Evolutionary conservation across 768 basidiomycete genomes (phyloP), one percentile per base, ranked within the genome.

Genomic region (Pleurotus salmoneostramineus): DNA sequence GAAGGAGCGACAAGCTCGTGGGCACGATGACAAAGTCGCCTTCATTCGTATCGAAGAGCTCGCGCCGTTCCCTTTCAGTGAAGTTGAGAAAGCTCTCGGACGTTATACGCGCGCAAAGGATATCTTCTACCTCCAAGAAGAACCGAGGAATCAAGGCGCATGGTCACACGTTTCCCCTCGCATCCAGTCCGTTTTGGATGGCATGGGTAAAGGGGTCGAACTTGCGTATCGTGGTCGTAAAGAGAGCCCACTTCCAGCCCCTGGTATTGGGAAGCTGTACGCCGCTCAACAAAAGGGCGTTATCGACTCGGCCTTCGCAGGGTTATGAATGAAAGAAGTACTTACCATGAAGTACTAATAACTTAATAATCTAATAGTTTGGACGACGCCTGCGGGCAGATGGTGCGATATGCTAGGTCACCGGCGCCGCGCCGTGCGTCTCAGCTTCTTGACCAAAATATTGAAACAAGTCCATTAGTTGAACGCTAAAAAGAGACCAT

Each of bases 131-230:
- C 74, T 91, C 14, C 94, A 97, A 68, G 94, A 95, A 66, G 94
- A 95, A 66, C 87, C 93, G 2, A 82, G 76, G 66, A 96, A 97
- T 66, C 93, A 95, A 69, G 94, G 94, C 1, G 83, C 88, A 2
- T 95, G 80, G 76, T 68, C 73, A 10, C 88, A 91, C 71, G 88
- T 92, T 44, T 69, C 68, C 37, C 74, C 75, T 1, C 75, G 93
- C 62, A 71, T 93, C 56, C 72, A 73, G 5, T 66, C 61, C 17
- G 78, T 92, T 33, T 66, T 93, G 62, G 68, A 69, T 17, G 70
- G 63, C 46, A 60, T 70, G 71, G 78, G 58, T 35, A 60, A 64
- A 58, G 63, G 57, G 17, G 52, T 55, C 40, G 50, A 47, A 31
- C 8, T 46, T 59, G 66, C 61, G 12, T 93, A 87, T 68, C 66